Evolutionary conservation across 2,329 filamentous ascomycete species (phyloP).

Genomic region (Penicillium sp.): DNA sequence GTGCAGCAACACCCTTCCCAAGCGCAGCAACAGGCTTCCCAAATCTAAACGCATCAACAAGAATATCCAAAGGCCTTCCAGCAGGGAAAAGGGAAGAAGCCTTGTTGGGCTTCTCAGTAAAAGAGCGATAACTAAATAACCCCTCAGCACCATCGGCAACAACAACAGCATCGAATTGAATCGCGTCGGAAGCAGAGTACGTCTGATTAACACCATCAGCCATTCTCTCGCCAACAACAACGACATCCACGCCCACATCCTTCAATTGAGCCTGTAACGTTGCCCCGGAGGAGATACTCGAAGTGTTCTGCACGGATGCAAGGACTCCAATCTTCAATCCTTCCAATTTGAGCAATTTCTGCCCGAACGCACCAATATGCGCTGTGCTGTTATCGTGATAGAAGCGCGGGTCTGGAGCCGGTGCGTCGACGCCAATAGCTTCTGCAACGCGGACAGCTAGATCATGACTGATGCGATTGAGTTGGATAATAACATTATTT

Average conservation of each 20-base stretch:
- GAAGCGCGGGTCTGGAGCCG: conserved; percentile 63
- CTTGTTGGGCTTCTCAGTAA: conserved; percentile 20
- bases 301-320: conserved; percentile 48
- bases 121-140: conserved; percentile 51
- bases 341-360: conserved; percentile 63
- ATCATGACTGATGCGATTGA: conserved; percentile 71
- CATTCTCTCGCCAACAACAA: conserved; percentile 66
- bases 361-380: conserved; percentile 63
- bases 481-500: conserved; percentile 68
- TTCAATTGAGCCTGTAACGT: conserved; percentile 52
- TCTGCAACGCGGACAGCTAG: conserved; percentile 67
- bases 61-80: conserved; percentile 66
- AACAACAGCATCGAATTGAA: conserved; percentile 55
- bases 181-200: conserved; percentile 66
- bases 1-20: conserved; percentile 49
- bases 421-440: conserved; percentile 64
- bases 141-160: conserved; percentile 58
- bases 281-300: conserved; percentile 55
- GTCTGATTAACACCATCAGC: conserved; percentile 62
- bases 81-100: conserved; percentile 66
- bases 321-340: conserved; percentile 69
- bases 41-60: conserved; percentile 67
- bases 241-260: conserved; percentile 56
- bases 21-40: conserved; percentile 71
- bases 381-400: conserved; percentile 72